Conservation (phyloP, 139 green algal species). For the Deuterostichococcus epilithicus region DNA sequence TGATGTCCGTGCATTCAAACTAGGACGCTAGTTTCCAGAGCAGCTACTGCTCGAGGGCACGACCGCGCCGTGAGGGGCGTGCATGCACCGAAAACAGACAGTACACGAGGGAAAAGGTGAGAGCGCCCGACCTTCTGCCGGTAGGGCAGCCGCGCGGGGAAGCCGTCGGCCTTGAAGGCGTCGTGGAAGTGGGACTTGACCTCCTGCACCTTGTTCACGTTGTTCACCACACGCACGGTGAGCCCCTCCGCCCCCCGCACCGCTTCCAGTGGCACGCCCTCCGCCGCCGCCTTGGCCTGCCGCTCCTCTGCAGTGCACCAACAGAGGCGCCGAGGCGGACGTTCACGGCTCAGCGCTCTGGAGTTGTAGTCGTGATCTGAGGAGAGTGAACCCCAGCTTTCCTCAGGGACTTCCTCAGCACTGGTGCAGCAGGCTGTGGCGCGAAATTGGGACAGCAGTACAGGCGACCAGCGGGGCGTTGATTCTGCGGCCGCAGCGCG, state of each 20-base stretch:
- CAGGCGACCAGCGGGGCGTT: too few species aligned
- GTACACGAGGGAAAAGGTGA: not conserved
- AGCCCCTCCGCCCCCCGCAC: conserved; percentile 55
- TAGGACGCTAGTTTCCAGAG: not conserved
- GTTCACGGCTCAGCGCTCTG: too few species aligned
- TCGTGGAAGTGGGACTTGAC: conserved; percentile 77
- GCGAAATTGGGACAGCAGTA: too few species aligned
- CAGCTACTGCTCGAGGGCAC: too few species aligned
- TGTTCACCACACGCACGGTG: conserved; percentile 94
- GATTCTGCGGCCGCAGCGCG: too few species aligned
- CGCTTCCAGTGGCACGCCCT: conserved; percentile 43
- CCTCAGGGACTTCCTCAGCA: too few species aligned
- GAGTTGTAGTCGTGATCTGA: too few species aligned
- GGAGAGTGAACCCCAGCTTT: too few species aligned
- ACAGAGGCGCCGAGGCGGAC: too few species aligned
- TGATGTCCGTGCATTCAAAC: not conserved
- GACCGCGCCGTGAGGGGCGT: too few species aligned
- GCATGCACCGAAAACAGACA: not conserved
- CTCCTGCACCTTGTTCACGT: conserved; percentile 85
- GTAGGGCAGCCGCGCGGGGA: conserved; percentile 77
- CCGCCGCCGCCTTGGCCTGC: not conserved
- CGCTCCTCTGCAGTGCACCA: conserved; percentile 18
- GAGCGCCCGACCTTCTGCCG: conserved; percentile 72
- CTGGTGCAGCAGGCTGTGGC: too few species aligned
- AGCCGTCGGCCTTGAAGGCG: conserved; percentile 65